phyloP scores from a whole-genome alignment of 257 asterid genomes.

The Coffea eugenioides region DNA sequence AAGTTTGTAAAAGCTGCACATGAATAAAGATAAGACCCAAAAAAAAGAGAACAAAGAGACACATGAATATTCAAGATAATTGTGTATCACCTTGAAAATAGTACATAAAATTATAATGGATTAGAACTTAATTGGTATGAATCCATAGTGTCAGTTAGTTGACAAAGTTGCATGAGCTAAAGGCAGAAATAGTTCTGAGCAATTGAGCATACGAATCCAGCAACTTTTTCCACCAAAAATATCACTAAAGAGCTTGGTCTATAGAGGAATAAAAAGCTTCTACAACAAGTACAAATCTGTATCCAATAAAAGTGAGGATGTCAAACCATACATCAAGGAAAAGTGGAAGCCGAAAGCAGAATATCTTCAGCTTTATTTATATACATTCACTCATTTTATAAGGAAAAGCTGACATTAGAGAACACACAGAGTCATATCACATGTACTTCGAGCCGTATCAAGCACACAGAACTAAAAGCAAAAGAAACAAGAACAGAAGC shows the following conservation, averaged over 20 bases:
- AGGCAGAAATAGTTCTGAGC: neutral
- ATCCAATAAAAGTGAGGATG: neutral
- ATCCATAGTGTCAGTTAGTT: neutral
- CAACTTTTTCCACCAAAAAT: neutral
- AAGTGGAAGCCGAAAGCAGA: neutral
- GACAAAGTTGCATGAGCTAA: neutral
- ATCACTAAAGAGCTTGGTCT: neutral
- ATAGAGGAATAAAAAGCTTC: neutral
- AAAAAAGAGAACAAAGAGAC: neutral
- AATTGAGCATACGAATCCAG: neutral
- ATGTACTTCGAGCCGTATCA: neutral
- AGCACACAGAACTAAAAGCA: neutral
- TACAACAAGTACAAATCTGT: neutral
- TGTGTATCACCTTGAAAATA: neutral
- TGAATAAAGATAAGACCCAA: neutral
- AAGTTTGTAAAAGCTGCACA: neutral
- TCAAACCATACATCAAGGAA: neutral
- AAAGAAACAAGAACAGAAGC: neutral
- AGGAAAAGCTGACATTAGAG: neutral
- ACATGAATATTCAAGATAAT: neutral
- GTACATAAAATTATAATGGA: too few relatives aligned
- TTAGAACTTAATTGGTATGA: neutral
- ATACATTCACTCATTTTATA: neutral
- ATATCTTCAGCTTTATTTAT: too few relatives aligned
- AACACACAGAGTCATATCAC: neutral